phyloP scores from a whole-genome alignment of 148 eudicot species.

The Chenopodium album region DNA sequence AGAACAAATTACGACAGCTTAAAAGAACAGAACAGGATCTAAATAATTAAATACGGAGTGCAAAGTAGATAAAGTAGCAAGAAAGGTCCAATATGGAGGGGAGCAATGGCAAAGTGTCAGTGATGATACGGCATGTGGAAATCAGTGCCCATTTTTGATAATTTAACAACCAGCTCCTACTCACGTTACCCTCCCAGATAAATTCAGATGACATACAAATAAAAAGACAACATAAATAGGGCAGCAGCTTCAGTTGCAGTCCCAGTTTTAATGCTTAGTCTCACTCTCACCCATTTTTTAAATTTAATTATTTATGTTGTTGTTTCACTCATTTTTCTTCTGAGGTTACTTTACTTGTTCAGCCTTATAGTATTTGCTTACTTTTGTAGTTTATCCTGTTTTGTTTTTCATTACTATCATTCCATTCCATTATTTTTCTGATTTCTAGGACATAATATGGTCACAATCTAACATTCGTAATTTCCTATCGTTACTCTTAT shows the following conservation, averaged over 20 bases:
- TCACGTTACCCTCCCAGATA: conserved; percentile 21
- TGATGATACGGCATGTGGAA: conserved; percentile 14
- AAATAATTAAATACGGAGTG: too few species aligned
- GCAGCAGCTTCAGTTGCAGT: background rate
- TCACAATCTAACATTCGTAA: background rate
- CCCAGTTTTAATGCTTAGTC: background rate
- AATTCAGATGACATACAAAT: background rate
- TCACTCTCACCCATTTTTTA: background rate
- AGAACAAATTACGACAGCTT: too few species aligned
- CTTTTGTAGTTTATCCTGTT: background rate
- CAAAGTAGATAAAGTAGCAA: too few species aligned
- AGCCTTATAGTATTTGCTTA: background rate
- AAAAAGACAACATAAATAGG: background rate
- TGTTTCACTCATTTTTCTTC: background rate
- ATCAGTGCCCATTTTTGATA: conserved; percentile 21
- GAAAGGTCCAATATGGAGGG: background rate
- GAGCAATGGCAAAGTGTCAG: background rate
- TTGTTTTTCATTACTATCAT: background rate
- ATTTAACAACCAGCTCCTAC: background rate
- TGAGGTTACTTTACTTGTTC: background rate
- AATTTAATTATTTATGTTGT: background rate
- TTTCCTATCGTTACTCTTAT: too few species aligned
- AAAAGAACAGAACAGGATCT: too few species aligned
- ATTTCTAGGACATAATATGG: background rate
- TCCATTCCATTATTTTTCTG: background rate